Evolutionary conservation across 2,329 filamentous ascomycete genomes (phyloP).

Genomic region (Chlorencoelia australis): DNA sequence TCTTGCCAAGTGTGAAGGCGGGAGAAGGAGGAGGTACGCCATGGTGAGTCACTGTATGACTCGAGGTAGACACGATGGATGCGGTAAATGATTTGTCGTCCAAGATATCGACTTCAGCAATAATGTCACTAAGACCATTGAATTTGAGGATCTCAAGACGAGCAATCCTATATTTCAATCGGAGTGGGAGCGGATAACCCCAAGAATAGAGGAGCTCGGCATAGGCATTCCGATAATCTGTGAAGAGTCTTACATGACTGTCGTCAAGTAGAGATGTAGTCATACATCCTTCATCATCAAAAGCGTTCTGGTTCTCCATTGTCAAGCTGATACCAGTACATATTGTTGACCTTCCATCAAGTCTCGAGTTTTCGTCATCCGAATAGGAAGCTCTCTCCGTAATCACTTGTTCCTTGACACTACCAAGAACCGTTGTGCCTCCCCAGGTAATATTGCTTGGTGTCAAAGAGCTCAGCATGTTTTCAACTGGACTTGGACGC

Average conservation of each 20-base stretch:
- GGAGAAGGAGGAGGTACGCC: constrained; percentile 33
- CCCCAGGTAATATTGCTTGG: constrained; percentile 32
- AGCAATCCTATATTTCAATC: too few species aligned
- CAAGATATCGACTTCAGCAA: constrained; percentile 20
- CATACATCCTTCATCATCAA: constrained; percentile 60
- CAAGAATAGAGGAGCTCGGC: constrained; percentile 61
- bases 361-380: constrained; percentile 21
- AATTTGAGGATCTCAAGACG: constrained; percentile 61
- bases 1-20: constrained; percentile 47
- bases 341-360: constrained; percentile 14
- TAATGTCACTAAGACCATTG: constrained; percentile 47
- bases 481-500: constrained; percentile 51
- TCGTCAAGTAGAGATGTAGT: constrained; percentile 47
- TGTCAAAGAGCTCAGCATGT: constrained; percentile 44
- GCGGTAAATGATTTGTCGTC: constrained; percentile 22
- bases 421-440: constrained; percentile 29
- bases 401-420: constrained; percentile 25
- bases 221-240: constrained; percentile 54
- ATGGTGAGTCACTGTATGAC: constrained; percentile 14
- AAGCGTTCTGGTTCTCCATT: constrained; percentile 52
- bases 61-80: constrained; percentile 22
- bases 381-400: constrained; percentile 20
- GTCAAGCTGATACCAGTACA: constrained; percentile 32
- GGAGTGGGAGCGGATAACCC: constrained; percentile 50
- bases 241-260: constrained; percentile 37